These are phyloP conservation scores for Boletales sp. DNA, from an alignment of 768 basidiomycete species.

Conservation along the genomic window DNA sequence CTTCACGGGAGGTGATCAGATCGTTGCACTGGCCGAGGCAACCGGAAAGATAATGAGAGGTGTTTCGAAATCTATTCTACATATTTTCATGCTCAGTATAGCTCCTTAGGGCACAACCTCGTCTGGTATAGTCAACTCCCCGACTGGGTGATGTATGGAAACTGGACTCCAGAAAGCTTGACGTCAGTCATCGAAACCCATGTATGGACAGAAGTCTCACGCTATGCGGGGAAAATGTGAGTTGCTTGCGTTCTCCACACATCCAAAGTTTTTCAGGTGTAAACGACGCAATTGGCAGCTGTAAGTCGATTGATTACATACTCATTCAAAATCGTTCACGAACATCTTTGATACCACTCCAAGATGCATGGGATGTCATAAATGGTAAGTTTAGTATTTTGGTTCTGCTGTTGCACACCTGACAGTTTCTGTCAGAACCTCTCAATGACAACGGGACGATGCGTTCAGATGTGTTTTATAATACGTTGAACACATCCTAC, in stretches of 20 bases:
- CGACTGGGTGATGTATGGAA: constrained; percentile 12
- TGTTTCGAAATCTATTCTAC: not conserved
- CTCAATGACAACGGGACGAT: constrained; percentile 57
- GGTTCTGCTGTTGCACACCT: not conserved
- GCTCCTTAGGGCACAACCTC: constrained; percentile 15
- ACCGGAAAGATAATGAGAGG: constrained; percentile 21
- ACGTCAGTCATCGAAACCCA: constrained; percentile 16
- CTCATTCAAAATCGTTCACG: too few relatives aligned
- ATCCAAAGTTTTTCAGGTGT: not conserved
- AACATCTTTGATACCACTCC: not conserved
- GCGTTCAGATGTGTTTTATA: constrained; percentile 51
- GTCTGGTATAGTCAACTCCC: constrained; percentile 18
- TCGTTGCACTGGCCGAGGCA: constrained; percentile 15
- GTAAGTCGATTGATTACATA: constrained; percentile 4
- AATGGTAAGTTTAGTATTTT: constrained; percentile 7
- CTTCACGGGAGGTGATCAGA: constrained; percentile 19
- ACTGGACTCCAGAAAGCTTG: constrained; percentile 12
- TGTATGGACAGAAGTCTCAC: constrained; percentile 14
- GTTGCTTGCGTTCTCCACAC: not conserved
- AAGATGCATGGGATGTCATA: constrained; percentile 22
- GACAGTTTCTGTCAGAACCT: constrained; percentile 7
- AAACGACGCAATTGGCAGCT: not conserved
- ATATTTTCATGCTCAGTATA: not conserved
- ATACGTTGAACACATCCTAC: constrained; percentile 46
- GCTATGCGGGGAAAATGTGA: constrained; percentile 15